phyloP scores from a whole-genome alignment of 805 yeast genomes.

The Myxozyma neotropica region DNA sequence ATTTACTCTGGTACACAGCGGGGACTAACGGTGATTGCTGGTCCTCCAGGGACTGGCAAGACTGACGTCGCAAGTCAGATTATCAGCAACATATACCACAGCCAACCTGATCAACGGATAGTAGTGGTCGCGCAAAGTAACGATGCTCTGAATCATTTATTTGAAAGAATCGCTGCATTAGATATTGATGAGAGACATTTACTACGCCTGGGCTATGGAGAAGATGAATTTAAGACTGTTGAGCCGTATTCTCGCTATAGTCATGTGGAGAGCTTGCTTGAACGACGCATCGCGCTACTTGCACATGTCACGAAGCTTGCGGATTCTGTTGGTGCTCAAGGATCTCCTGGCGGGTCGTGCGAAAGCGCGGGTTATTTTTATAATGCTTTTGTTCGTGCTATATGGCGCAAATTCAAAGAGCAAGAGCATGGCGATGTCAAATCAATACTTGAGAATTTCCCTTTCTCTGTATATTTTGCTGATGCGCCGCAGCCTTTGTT shows the following conservation, averaged over 20 bases:
- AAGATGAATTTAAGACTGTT: constrained; percentile 30
- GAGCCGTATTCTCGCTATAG: constrained; percentile 29
- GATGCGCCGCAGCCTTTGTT: constrained; percentile 33
- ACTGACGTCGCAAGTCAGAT: constrained; percentile 40
- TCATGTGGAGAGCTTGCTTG: constrained; percentile 31
- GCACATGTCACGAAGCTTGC: constrained; percentile 43
- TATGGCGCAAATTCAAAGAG: constrained; percentile 33
- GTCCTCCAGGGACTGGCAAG: constrained; percentile 81
- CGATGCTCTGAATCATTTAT: constrained; percentile 37
- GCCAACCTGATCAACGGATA: constrained; percentile 38
- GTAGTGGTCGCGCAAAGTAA: constrained; percentile 41
- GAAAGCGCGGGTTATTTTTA: constrained; percentile 46
- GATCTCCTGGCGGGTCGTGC: constrained; percentile 46
- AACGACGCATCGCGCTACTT: constrained; percentile 32
- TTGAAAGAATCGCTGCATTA: constrained; percentile 34
- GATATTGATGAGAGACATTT: constrained; percentile 38
- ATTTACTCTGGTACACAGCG: constrained; percentile 42
- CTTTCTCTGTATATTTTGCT: constrained; percentile 30
- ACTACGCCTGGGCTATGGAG: constrained; percentile 38
- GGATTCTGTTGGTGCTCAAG: constrained; percentile 39
- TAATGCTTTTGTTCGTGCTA: constrained; percentile 35
- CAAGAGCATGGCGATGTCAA: constrained; percentile 4
- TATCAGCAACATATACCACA: constrained; percentile 35
- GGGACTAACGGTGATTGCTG: constrained; percentile 66
- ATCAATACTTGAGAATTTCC: constrained; percentile 18